Evolutionary conservation across 768 basidiomycete genomes (phyloP), one percentile per base, ranked within the genome.

Genomic region (Neoboletus brunneissimus): DNA sequence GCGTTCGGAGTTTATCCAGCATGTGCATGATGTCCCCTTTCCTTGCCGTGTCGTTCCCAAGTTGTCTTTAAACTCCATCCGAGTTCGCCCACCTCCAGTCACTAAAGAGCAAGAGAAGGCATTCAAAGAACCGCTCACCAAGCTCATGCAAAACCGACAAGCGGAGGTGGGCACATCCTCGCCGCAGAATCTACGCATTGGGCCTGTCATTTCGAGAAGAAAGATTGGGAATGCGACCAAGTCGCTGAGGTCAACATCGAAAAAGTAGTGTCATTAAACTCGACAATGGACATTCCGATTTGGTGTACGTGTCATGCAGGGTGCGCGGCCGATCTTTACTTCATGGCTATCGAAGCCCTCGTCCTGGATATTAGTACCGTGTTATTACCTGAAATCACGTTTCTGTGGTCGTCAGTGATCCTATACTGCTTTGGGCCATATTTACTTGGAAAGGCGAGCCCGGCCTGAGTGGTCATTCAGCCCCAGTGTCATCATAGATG

Each of bases 101-200:
- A 73, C 72, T 12, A 72, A 62, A 48, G 58, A 60, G 43, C 67
- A 69, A 48, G 63, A 69, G 44, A 64, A 63, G 32, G 51, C 60
- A 13, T 50, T 64, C 32, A 74, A 71, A 59, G 61, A 61, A 23
- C 65, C 79, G 0, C 70, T 82, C 45, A 71, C 80, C 53, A 73
- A 77, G 57, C 61, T 73, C n/a, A 75, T 83, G 38, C 67, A 71
- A 52, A 70, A 74, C 53, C 73, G 72, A 31, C 73, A 79, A 62
- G 61, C 65, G 23, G 71, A 71, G 29, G 68, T 73, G 0, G 77
- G 77, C 4, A 65, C 66, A 11, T 58, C 60, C n/a, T 83, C 75
- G 70, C 81, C 81, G 2, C 58, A 67, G 27, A 83, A 83, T 51
- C 69, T 83, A 44, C 78, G 82, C 34, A 76, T 83, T 37, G 81